Evolutionary conservation across 2,329 filamentous ascomycete genomes (phyloP).

Genomic region (Colletotrichum tofieldiae): DNA sequence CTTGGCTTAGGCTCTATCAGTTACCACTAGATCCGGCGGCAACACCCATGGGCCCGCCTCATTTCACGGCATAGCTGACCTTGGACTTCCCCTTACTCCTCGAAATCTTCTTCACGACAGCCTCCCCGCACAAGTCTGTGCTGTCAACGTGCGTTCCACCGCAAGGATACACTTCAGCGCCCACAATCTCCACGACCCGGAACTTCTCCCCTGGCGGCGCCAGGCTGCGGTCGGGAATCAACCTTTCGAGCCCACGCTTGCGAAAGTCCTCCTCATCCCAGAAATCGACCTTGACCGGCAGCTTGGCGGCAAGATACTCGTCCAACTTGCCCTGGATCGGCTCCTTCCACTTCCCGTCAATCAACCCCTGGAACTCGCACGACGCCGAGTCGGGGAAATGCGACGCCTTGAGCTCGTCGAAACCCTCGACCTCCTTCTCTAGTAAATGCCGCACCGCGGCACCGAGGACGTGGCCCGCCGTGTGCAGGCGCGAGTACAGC

Average conservation of each 20-base stretch:
- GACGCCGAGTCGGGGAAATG: slow-evolving; percentile 79
- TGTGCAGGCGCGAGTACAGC: slow-evolving; percentile 79
- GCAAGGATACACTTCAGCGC: slow-evolving; percentile 80
- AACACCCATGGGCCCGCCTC: background rate
- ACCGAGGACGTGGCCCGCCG: slow-evolving; percentile 81
- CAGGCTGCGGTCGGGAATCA: slow-evolving; percentile 66
- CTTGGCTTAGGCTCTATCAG: too few relatives aligned
- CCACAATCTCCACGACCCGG: slow-evolving; percentile 78
- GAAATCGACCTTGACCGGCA: slow-evolving; percentile 76
- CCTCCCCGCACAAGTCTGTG: slow-evolving; percentile 72
- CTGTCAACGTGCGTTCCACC: slow-evolving; percentile 81
- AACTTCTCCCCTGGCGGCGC: slow-evolving; percentile 69
- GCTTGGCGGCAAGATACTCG: slow-evolving; percentile 68
- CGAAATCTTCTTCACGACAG: slow-evolving; percentile 77
- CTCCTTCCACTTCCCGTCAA: slow-evolving; percentile 75
- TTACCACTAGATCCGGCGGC: too few relatives aligned
- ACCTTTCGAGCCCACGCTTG: slow-evolving; percentile 66
- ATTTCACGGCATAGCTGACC: slow-evolving; percentile 63
- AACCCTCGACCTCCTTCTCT: slow-evolving; percentile 64
- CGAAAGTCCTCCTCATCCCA: slow-evolving; percentile 77
- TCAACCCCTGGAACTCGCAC: slow-evolving; percentile 78
- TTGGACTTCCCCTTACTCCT: slow-evolving; percentile 75
- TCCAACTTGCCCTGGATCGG: slow-evolving; percentile 75
- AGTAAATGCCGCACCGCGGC: slow-evolving; percentile 75
- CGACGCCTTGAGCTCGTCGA: slow-evolving; percentile 79